phyloP scores from a whole-genome alignment of 1,284 basidiomycete genomes.

The Papiliotrema fonsecae region DNA sequence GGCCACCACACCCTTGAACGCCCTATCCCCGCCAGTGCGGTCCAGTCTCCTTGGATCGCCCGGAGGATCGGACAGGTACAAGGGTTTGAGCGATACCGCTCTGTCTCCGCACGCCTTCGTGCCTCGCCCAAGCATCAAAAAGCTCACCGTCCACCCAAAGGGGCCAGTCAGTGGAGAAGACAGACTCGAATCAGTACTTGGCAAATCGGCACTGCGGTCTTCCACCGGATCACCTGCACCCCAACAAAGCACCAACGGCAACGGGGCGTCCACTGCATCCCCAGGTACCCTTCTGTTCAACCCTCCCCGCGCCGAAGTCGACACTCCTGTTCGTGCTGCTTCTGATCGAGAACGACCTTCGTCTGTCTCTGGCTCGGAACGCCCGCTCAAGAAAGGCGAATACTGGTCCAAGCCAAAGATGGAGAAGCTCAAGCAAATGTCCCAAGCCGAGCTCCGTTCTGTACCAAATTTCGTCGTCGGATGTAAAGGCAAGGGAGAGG shows the following conservation, averaged over 20 bases:
- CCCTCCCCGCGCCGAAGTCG: constrained; percentile 6
- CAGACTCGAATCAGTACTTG: constrained; percentile 41
- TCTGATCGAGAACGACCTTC: constrained; percentile 24
- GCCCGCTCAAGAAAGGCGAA: constrained; percentile 73
- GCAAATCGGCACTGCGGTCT: constrained; percentile 36
- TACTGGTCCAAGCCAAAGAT: constrained; percentile 83
- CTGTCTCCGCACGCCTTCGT: constrained; percentile 57
- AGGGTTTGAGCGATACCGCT: constrained; percentile 56
- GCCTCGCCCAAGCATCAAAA: constrained; percentile 84
- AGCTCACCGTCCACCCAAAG: constrained; percentile 76
- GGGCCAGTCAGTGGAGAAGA: constrained; percentile 24
- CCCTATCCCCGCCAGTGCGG: constrained; percentile 16
- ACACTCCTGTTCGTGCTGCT: constrained; percentile 15
- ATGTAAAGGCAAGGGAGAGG: constrained; percentile 82
- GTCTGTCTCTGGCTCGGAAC: constrained; percentile 28
- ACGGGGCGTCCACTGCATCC: constrained; percentile 8
- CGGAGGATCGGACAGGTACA: constrained; percentile 40
- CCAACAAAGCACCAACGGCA: constrained; percentile 9
- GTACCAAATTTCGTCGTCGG: constrained; percentile 73
- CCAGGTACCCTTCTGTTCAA: constrained; percentile 21
- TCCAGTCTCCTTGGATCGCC: constrained; percentile 32
- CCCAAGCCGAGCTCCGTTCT: constrained; percentile 64
- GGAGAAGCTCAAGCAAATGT: constrained; percentile 60
- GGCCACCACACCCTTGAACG: constrained; percentile 19
- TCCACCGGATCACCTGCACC: constrained; percentile 10